Percentiles rank a stretch among this genome's conserved stretches.
Evolutionary conservation across 1,284 basidiomycete genomes (phyloP).

Genomic region (Cutaneotrichosporon arboriforme): DNA sequence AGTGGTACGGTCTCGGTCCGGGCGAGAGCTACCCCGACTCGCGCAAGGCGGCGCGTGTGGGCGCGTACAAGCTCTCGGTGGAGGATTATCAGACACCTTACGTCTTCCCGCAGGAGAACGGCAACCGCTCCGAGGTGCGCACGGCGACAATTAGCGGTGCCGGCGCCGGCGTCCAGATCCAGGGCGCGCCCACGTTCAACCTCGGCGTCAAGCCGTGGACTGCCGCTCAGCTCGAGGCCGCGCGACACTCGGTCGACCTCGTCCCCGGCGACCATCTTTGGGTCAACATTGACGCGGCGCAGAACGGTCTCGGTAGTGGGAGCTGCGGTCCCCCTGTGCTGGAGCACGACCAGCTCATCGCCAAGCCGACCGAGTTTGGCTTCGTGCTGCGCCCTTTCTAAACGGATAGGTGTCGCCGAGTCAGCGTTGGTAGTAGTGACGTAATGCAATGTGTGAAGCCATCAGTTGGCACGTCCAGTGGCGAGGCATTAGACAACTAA

Average conservation of each 20-base stretch:
- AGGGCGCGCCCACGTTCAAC: constrained; percentile 4
- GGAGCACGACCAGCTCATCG: neutral
- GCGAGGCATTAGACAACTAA: too few relatives aligned
- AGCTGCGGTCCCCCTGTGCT: neutral
- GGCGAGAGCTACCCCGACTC: constrained; percentile 22
- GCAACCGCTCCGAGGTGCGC: constrained; percentile 12
- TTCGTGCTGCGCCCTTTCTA: neutral
- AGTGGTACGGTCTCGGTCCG: constrained; percentile 20
- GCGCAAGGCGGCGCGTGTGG: constrained; percentile 1
- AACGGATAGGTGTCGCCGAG: too few relatives aligned
- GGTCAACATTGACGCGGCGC: constrained; percentile 18
- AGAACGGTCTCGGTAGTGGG: constrained; percentile 17
- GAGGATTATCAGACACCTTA: constrained; percentile 22
- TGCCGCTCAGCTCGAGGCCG: constrained; percentile 14
- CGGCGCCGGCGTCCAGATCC: neutral
- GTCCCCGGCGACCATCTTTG: constrained; percentile 14
- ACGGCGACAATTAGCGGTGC: constrained; percentile 11
- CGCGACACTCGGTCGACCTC: constrained; percentile 18
- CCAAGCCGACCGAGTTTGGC: neutral
- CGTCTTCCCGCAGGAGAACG: constrained; percentile 25
- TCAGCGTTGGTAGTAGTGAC: too few relatives aligned
- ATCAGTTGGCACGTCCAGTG: too few relatives aligned
- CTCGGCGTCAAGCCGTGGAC: constrained; percentile 22
- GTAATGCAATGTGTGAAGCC: too few relatives aligned
- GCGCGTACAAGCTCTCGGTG: constrained; percentile 9